These are phyloP conservation scores for Aphanomyces cochlioides DNA, from an alignment of 352 stramenopile genomes.

Conservation along the genomic window DNA sequence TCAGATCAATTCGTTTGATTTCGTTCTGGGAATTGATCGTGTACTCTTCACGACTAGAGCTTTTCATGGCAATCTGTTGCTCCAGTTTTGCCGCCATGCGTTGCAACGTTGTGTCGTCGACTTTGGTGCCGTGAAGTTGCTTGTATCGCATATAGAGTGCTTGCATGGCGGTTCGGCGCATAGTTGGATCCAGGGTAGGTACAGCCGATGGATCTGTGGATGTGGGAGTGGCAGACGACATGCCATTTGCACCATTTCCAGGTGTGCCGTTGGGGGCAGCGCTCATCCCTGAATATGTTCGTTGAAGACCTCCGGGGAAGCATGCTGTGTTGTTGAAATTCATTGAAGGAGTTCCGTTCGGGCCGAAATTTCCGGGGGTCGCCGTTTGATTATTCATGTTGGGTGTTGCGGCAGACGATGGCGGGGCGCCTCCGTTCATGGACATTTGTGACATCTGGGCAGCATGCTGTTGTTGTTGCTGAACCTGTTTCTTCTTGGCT, in stretches of 20 bases:
- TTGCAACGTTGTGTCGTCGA: constrained; percentile 27
- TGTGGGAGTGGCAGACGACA: too few species aligned
- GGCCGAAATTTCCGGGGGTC: neutral
- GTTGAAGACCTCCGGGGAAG: neutral
- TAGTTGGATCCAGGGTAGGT: constrained; percentile 2
- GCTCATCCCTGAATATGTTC: constrained; percentile 10
- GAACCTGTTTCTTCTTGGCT: constrained; percentile 23
- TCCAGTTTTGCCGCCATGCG: constrained; percentile 18
- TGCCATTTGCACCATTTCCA: neutral
- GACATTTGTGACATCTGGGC: neutral
- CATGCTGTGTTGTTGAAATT: neutral
- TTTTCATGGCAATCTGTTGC: constrained; percentile 7
- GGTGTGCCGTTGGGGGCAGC: neutral
- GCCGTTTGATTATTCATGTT: neutral
- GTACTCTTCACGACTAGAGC: constrained; percentile 21
- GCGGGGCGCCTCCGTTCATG: neutral
- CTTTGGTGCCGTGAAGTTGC: constrained; percentile 25
- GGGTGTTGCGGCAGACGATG: neutral
- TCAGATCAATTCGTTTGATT: constrained; percentile 27
- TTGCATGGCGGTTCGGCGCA: constrained; percentile 22
- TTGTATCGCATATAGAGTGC: constrained; percentile 30
- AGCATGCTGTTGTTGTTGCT: neutral
- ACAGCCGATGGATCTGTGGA: neutral
- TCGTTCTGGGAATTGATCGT: constrained; percentile 7
- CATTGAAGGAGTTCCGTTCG: neutral